These are phyloP conservation scores for Candida sp. DNA, from an alignment of 1,139 yeast species.

Conservation along the genomic window DNA sequence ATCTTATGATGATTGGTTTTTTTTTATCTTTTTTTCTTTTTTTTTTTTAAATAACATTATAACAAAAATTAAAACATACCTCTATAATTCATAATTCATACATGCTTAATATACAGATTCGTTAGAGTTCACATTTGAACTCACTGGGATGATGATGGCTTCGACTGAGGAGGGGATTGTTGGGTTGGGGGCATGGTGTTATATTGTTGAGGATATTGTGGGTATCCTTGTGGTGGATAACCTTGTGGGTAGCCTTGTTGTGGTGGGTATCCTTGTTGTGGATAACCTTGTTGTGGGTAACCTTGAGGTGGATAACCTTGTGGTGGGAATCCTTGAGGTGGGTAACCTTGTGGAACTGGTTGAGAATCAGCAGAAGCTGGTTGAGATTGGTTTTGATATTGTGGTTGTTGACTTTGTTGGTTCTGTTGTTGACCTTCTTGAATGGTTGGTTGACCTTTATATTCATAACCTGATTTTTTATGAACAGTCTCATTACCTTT, in stretches of 20 bases:
- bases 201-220: slow-evolving; percentile 14
- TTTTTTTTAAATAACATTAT: slow-evolving; percentile 3
- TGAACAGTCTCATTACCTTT: slow-evolving; percentile 42
- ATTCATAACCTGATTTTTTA: slow-evolving; percentile 39
- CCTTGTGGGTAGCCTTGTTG: slow-evolving; percentile 10
- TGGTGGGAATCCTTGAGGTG: slow-evolving; percentile 8
- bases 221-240: slow-evolving; percentile 15
- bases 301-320: slow-evolving; percentile 10
- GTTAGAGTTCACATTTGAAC: not conserved
- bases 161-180: slow-evolving; percentile 17
- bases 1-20: slow-evolving; percentile 4
- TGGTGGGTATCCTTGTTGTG: slow-evolving; percentile 14
- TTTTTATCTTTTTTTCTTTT: slow-evolving; percentile 7
- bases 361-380: slow-evolving; percentile 8
- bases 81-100: slow-evolving; percentile 3
- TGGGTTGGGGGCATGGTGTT: slow-evolving; percentile 9
- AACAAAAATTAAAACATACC: slow-evolving; percentile 1
- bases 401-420: slow-evolving; percentile 14
- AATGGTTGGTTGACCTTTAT: slow-evolving; percentile 49
- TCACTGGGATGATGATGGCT: slow-evolving; percentile 11
- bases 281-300: slow-evolving; percentile 12
- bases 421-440: slow-evolving; percentile 13
- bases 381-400: slow-evolving; percentile 11
- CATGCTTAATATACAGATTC: slow-evolving; percentile 2
- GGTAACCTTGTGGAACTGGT: slow-evolving; percentile 11